These are phyloP conservation scores for Pogostemon cablin DNA, from an alignment of 257 asterid species.

Conservation along the genomic window DNA sequence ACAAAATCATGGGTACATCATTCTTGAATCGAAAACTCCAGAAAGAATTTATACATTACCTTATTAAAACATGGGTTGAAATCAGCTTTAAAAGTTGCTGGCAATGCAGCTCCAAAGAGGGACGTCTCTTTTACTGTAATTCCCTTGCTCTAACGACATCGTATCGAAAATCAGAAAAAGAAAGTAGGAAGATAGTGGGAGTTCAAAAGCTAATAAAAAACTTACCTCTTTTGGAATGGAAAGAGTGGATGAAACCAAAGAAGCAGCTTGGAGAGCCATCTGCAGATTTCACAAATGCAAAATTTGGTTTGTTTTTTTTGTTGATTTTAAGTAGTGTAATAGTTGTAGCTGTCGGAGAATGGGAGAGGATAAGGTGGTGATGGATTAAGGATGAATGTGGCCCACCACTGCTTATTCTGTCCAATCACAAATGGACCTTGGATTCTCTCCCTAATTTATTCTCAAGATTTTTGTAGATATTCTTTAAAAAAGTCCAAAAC, in stretches of 20 bases:
- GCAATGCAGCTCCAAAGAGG: slow-evolving; percentile 61
- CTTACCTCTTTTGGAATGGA: slow-evolving; percentile 64
- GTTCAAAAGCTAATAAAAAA: background rate
- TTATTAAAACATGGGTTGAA: slow-evolving; percentile 39
- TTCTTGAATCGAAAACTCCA: too few relatives aligned
- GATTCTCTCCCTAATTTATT: slow-evolving; percentile 51
- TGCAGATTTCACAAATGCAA: slow-evolving; percentile 8
- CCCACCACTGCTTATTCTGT: slow-evolving; percentile 41
- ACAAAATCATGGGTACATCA: too few relatives aligned
- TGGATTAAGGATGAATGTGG: slow-evolving; percentile 31
- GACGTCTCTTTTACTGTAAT: slow-evolving; percentile 53
- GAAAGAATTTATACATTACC: slow-evolving; percentile 36
- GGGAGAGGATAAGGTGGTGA: slow-evolving; percentile 50
- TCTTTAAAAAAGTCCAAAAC: background rate
- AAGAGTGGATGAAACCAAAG: slow-evolving; percentile 50
- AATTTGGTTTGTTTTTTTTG: background rate
- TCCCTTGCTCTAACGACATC: slow-evolving; percentile 49
- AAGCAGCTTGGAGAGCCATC: slow-evolving; percentile 72
- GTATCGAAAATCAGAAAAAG: background rate
- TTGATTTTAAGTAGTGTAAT: background rate
- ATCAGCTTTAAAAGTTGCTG: slow-evolving; percentile 49
- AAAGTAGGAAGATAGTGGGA: background rate
- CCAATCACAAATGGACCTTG: slow-evolving; percentile 54
- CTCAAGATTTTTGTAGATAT: slow-evolving; percentile 20
- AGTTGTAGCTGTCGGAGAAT: background rate